Base-by-base conservation (phyloP, 768 basidiomycete species). In the Tubosaeta sp. region DNA sequence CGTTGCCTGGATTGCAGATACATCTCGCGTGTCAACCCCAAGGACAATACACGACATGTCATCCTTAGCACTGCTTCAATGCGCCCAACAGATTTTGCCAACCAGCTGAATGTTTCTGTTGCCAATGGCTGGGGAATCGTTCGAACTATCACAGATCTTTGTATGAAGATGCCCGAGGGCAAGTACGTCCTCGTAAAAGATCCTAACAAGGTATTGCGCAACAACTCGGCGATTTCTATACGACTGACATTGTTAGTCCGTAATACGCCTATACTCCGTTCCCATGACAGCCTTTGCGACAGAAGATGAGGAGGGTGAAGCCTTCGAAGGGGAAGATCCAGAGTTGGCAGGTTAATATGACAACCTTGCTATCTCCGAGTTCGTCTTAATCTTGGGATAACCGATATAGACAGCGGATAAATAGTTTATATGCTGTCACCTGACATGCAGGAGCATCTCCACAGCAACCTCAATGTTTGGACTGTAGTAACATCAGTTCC, bases 81-180 rank as follows among this genome's bases (percentile, higher is more conserved):
- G 81, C 91, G 95, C 48, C 95, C 97, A 6, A 79, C 82, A 17
- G 97, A 98, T 57, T 98, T 98, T 63, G 95, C 97, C 9, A 79
- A 76, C 7, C 97, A 98, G 71, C 87, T 98, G 59, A 97, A 97
- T 68, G 86, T 99, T 34, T 95, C 93, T 26, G 74, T 98, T 50
- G 76, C 89, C 32, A 98, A 98, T 66, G 97, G 97, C 11, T 99
- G 97, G 97, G 97, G 97, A 50, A 97, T 99, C 63, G 91, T 98
- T 31, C 81, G 97, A 54, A 95, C 91, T 12, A 86, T 99, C 53
- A 88, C 91, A 27, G 97, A 99, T 64, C 71, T 98, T 54, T 91
- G 89, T 69, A 83, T 97, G 84, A 94, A 95, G 71, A 86, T 94
- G 84, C 91, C 92, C 19, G 95, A 98, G 71, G 97, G 97, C 68